A percentile compares a stretch with the other conserved stretches of the same genome.
phyloP scores from a whole-genome alignment of 371 early-diverging fungal species.

The Syncephalis plumigaleata region DNA sequence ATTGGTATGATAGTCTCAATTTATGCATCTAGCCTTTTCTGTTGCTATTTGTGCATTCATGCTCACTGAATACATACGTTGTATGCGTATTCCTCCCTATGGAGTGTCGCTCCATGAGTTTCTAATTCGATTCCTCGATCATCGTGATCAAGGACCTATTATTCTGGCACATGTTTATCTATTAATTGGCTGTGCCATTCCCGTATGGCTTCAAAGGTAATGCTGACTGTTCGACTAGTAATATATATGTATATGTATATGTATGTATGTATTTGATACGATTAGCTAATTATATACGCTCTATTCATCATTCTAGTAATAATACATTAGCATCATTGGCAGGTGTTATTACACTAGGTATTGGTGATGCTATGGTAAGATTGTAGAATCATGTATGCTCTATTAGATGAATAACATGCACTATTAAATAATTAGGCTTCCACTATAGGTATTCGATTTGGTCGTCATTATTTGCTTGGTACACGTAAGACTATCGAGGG shows the following conservation, averaged over 20 bases:
- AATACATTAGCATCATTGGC: slow-evolving; percentile 34
- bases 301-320: too few species aligned
- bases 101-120: slow-evolving; percentile 50
- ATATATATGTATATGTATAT: too few species aligned
- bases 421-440: slow-evolving; percentile 35
- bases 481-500: slow-evolving; percentile 79
- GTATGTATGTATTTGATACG: too few species aligned
- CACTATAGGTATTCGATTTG: slow-evolving; percentile 55
- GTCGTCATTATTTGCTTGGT: slow-evolving; percentile 52
- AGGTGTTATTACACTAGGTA: slow-evolving; percentile 70
- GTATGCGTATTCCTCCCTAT: slow-evolving; percentile 51
- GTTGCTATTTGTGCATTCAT: slow-evolving; percentile 55
- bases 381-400: neutral
- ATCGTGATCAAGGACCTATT: slow-evolving; percentile 57
- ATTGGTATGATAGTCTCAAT: slow-evolving; percentile 23
- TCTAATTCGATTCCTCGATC: slow-evolving; percentile 58
- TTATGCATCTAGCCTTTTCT: slow-evolving; percentile 67
- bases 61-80: slow-evolving; percentile 61
- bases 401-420: neutral
- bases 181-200: slow-evolving; percentile 73
- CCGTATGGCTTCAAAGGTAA: slow-evolving; percentile 59
- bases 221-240: neutral
- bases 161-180: slow-evolving; percentile 83
- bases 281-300: too few species aligned
- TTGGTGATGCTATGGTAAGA: slow-evolving; percentile 66